Evolutionary conservation across 2,329 filamentous ascomycete species (phyloP), one percentile per base, ranked within the genome.

Genomic region (Aspergillus sp.): DNA sequence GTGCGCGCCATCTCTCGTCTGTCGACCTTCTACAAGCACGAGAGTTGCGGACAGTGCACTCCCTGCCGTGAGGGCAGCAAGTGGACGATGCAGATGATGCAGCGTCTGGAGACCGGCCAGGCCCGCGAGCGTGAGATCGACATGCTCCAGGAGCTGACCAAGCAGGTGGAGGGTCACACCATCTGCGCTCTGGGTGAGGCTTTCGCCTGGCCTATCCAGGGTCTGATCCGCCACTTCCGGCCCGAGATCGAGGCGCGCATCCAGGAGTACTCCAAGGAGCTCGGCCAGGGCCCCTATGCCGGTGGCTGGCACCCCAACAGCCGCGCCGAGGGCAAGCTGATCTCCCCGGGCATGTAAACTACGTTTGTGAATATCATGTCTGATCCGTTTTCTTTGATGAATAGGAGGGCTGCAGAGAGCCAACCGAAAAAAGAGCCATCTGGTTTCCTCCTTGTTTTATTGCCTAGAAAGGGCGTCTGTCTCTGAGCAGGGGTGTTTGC

Each of bases 41-140:
- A 99, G 81, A 92, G 87, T 62, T 99, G 94, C 75, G 94, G 94
- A 55, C 94, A 99, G 79, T 99, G 94, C 81, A 99, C 94, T 53
- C 94, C 94, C n/a, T 99, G 94, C 83, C 89, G 94, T 71, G 94
- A 99, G 79, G 94, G 94, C 61, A 95, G 88, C 81, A 97, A 96
- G 80, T 99, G 94, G 94, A 97, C 93, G 10, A 89, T 96, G 76
- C 92, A 99, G 81, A 97, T 99, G 75, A 97, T 99, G 94, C 81
- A 88, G 75, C 88, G 94, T 52, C 96, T 99, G 65, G 91, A 96
- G 81, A 88, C 89, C 74, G 94, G 94, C 54, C 85, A 90, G 75
- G 94, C 89, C 55, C 86, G 89, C 58, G 86, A 88, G 74, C 84
- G 94, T 56, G 94, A 99, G 78, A 99, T 99, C 72, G 94, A 99